Base-by-base conservation (phyloP, 2,329 filamentous ascomycete species). In the Aspergillus japonicus region DNA sequence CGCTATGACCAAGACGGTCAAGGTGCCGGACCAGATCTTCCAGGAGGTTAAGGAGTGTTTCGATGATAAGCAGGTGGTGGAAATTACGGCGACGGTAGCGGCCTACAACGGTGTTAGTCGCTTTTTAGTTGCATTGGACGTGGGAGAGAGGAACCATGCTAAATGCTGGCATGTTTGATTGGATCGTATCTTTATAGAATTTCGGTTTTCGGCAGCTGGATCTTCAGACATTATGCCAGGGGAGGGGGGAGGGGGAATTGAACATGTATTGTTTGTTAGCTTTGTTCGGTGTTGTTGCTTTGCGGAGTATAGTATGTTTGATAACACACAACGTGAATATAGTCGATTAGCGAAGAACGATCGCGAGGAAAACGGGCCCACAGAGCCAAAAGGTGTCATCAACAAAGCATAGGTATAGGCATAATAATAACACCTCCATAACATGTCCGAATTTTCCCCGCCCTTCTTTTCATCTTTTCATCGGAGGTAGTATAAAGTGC, bases 71-170 rank as follows among this genome's bases (percentile, higher is more conserved):
- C 89, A 93, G 77, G 81, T 94, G 54, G 89, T 96, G 14, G 92
- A 96, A 79, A 83, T 95, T 63, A 93, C 90, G 49, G 86, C 89
- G 33, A 93, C 89, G 23, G 84, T 91, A 57, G 90, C 89, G 12
- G 87, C 85, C 57, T 96, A 96, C 73, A 96, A 96, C 73, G 93
- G 90, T 71, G 91, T 96, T 16, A 92, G 89, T 73, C 83, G 91
- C 31, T 93, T 96, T 67, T 75, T 96, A 66, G 91, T 96, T 21
- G 91, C 91, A 14, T 75, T 96, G 58, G 88, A 96, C 77, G 90
- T 78, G 57, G 77, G 75, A 8, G 77, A 79, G 66, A 77, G 75
- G 68, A 78, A 78, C 35, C 62, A 66, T 53, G 68, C 26, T 19
- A 44, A 44, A 19, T 44, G 39, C 7, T 44, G 39, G 39, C 39